Evolutionary conservation across 495 filamentous ascomycete species (phyloP), one percentile per base, ranked within the genome.

Genomic region (Xylaria longipes): DNA sequence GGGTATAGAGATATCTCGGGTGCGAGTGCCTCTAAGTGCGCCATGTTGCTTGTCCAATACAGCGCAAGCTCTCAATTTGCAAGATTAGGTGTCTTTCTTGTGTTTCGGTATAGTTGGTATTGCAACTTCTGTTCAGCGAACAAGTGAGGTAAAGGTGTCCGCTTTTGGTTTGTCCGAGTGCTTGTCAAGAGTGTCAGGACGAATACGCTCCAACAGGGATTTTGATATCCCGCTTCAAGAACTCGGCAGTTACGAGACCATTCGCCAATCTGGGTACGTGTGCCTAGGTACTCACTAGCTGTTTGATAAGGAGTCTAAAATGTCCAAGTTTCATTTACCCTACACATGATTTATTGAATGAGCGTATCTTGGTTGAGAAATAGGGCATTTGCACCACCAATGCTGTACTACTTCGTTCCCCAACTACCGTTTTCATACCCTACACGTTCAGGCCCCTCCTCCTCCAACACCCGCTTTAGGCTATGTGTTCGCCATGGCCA

Each of bases 11-110:
- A 75, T 37, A 80, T 72, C n/a, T 78, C 78, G 11, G 81, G 75
- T 20, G 78, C 80, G 45, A 86, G 74, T 54, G 80, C 78, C 74
- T 82, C 82, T 39, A 85, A 76, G 75, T 85, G 84, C 31, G 83
- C 84, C 84, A 85, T 86, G 50, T 41, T 75, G 61, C 25, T 37
- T 9, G 2, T 58, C 39, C 37, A n/a, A 45, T 15, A 22, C 46
- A 60, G 52, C 20, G 8, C 17, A 46, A 33, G 37, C n/a, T 60
- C 41, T 58, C 71, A 62, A 57, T 15, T 74, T 65, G 61, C 58
- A 60, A 20, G 14, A 70, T 69, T 33, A 45, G 68, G 67, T 37
- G 6, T n/a, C 5, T 29, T 35, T 22, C 41, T 48, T 20, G 39
- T 14, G n/a, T 22, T n/a, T 35, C 11, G 52, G 14, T 39, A 25